phyloP scores from a whole-genome alignment of 176 grass and related monocot species.

The Avena insularis region DNA sequence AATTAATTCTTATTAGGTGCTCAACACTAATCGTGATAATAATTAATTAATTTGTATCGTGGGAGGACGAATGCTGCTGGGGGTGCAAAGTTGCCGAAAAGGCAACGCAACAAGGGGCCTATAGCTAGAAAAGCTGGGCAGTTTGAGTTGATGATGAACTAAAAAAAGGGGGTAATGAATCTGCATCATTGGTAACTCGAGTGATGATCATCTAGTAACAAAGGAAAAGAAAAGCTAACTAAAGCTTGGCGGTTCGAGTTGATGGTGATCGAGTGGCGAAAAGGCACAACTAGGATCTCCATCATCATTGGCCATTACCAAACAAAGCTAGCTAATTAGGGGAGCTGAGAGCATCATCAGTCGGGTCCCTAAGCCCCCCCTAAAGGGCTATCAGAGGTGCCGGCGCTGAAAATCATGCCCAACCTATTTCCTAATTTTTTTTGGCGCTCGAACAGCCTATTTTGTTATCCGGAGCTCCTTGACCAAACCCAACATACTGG shows the following conservation, averaged over 20 bases:
- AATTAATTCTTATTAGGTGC: background rate
- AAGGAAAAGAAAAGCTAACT: background rate
- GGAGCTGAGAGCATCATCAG: too few species aligned
- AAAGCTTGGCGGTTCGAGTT: conserved; percentile 5
- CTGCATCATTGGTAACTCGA: background rate
- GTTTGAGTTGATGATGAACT: background rate
- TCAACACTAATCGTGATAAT: background rate
- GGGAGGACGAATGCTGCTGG: background rate
- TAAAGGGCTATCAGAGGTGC: too few species aligned
- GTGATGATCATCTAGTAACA: background rate
- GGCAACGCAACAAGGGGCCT: background rate
- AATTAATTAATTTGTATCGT: background rate
- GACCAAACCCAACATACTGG: too few species aligned
- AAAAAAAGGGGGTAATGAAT: background rate
- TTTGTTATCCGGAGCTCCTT: too few species aligned
- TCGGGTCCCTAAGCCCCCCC: too few species aligned
- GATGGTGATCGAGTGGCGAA: background rate
- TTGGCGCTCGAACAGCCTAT: too few species aligned
- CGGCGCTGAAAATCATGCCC: too few species aligned
- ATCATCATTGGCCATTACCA: too few species aligned
- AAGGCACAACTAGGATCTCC: too few species aligned
- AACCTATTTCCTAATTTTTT: too few species aligned
- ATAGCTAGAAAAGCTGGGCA: background rate
- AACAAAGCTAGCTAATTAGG: too few species aligned
- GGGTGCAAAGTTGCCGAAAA: background rate